Base-by-base conservation (phyloP, 129 eudicot species). In the Silybum marianum region DNA sequence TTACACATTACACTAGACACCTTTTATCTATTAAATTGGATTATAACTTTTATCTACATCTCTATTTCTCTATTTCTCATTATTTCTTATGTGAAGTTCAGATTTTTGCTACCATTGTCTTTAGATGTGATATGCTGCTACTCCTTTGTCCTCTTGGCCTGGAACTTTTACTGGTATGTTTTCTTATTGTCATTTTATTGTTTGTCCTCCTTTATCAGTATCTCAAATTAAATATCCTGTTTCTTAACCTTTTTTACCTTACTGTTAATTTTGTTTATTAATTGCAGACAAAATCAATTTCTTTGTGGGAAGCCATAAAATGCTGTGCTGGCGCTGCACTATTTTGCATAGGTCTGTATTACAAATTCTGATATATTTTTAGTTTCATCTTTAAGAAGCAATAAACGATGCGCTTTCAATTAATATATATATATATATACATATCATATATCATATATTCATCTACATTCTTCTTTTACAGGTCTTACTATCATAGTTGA, bases 41-140 rank as follows among this genome's bases (percentile, higher is more conserved):
- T 9, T 42, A 42, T 42, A 42, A 42, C 48, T 42, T 42, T 42
- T 42, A 28, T 79, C 65, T 30, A 70, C 73, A 73, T 19, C 7
- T 40, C 32, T 73, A n/a, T 81, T 63, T 63, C 51, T 18, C 67
- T 66, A 28, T 58, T 72, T 65, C 83, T 80, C 76, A 67, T 68
- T 63, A 23, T 82, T 74, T 87, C 71, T 69, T 77, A 74, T 80
- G 76, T 84, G 71, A 85, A 77, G 71, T 63, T 84, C 90, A 91
- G 98, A 85, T 91, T 75, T 91, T 91, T 81, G 97, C 99, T 69
- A 93, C 97, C 73, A 58, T 91, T 75, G 83, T 96, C 86, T 96
- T 96, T 86, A 88, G 99, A 93, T 96, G 99, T 82, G 99, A 96
- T 86, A 90, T 96, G 83, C 84, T 96, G 85, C 84, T 96, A 74